Evolutionary conservation across 306 rosid genomes (phyloP), one percentile per base, ranked within the genome.

Genomic region (Fragaria nilgerrensis): DNA sequence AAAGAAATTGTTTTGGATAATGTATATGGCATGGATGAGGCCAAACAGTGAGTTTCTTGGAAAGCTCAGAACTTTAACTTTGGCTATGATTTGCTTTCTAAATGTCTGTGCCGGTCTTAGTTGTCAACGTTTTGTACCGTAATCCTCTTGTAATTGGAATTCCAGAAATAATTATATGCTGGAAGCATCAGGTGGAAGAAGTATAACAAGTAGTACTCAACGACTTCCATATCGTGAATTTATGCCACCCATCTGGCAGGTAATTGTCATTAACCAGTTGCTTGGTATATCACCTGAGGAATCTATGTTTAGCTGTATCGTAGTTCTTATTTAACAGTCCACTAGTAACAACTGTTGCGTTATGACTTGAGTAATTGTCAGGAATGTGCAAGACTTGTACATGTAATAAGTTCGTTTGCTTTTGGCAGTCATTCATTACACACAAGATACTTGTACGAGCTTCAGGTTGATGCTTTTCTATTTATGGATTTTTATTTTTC

Each of bases 211-310:
- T 66, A 87, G 63, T 63, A 55, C 36, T 74, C 85, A 64, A 66
- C 87, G 74, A 65, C 68, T 62, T 82, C 87, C 82, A 75, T 81
- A 86, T 76, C 94, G 91, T 32, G 97, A 94, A 86, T 92, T 84
- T 77, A 94, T 92, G 97, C 97, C 98, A 79, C 83, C 94, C 15
- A 83, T 80, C 68, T 92, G 98, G 98, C 97, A 94, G 98, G 98
- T 94, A 88, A 82, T 68, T 50, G 73, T 68, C 73, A 65, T 66
- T 29, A 73, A 29, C 45, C 45, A 59, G 55, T 70, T 69, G 62
- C 52, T 71, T 62, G 45, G 14, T 66, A 70, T 66, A 50, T 67
- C 52, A 56, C 45, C 37, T 34, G 70, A 29, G 41, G 34, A 74
- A 59, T 22, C 63, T 39, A 47, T 34, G 8, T 19, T 65, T 37